Conservation (phyloP, 108 stramenopile species). For the Cyclotella baltica region DNA sequence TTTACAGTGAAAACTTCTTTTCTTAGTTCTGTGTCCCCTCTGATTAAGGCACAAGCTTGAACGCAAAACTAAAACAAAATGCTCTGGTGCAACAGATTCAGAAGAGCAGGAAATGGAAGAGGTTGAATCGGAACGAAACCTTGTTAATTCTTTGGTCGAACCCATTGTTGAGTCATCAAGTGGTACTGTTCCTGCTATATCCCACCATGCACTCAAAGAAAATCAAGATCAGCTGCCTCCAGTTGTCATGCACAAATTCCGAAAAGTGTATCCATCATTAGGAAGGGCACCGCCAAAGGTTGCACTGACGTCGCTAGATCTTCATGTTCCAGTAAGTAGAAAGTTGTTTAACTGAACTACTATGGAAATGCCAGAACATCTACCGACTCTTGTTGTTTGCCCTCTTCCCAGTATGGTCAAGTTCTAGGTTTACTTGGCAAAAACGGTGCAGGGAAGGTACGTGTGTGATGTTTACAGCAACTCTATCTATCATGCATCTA, state of each 20-base stretch:
- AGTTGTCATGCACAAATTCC: constrained; percentile 57
- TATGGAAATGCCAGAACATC: no score
- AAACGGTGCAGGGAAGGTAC: constrained; percentile 80
- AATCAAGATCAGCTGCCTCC: constrained; percentile 44
- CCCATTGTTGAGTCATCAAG: constrained; percentile 23
- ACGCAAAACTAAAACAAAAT: not conserved
- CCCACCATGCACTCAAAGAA: constrained; percentile 9
- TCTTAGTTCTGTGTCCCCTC: no score
- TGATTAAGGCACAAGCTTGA: not conserved
- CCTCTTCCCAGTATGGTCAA: constrained; percentile 64
- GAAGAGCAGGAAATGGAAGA: constrained; percentile 26
- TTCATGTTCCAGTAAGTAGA: constrained; percentile 55
- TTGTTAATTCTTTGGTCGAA: constrained; percentile 24
- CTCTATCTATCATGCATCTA: no score
- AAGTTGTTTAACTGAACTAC: no score
- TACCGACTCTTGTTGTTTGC: no score
- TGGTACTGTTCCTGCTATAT: constrained; percentile 21
- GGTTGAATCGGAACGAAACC: constrained; percentile 32
- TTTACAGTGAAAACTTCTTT: no score
- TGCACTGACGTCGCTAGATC: constrained; percentile 55
- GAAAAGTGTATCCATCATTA: constrained; percentile 58
- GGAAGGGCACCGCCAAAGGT: constrained; percentile 57
- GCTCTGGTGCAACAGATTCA: not conserved
- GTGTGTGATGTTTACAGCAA: no score
- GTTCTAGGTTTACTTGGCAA: constrained; percentile 73